phyloP scores from a whole-genome alignment of 1,284 basidiomycete species.

The Malassezia restricta region DNA sequence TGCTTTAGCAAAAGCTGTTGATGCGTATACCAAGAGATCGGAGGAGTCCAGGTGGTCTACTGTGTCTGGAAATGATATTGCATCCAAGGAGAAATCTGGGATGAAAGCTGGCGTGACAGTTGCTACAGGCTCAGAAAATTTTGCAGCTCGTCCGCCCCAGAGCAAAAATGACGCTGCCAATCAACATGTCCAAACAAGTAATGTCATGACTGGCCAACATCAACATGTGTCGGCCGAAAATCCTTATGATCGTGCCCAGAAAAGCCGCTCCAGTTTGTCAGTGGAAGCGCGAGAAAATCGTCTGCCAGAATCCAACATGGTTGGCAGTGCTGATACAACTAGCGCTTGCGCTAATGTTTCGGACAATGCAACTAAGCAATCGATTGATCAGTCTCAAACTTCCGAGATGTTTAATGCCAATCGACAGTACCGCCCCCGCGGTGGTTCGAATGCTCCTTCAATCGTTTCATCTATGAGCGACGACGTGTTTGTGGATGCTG shows the following conservation, averaged over 20 bases:
- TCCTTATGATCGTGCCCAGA: not conserved
- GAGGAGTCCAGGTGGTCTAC: not conserved
- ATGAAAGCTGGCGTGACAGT: slow-evolving; percentile 14
- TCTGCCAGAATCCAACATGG: not conserved
- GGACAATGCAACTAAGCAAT: not conserved
- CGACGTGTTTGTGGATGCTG: slow-evolving; percentile 5
- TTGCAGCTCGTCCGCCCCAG: not conserved
- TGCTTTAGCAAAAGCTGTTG: slow-evolving; percentile 31
- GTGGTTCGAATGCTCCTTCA: not conserved
- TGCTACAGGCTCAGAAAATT: slow-evolving; percentile 12
- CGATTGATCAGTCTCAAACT: not conserved
- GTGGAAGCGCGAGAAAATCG: not conserved
- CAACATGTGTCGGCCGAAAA: not conserved
- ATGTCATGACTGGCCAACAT: not conserved
- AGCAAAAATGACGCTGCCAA: not conserved
- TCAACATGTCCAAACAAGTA: not conserved
- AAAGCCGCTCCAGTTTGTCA: not conserved
- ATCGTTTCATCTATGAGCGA: slow-evolving; percentile 1
- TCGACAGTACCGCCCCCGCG: not conserved
- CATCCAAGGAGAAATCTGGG: slow-evolving; percentile 10
- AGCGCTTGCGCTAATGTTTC: not conserved
- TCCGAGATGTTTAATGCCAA: not conserved
- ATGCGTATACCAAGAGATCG: not conserved
- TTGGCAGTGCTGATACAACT: not conserved
- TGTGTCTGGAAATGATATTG: slow-evolving; percentile 1